phyloP scores from a whole-genome alignment of 2,329 filamentous ascomycete species.

The Colletotrichum lupini region DNA sequence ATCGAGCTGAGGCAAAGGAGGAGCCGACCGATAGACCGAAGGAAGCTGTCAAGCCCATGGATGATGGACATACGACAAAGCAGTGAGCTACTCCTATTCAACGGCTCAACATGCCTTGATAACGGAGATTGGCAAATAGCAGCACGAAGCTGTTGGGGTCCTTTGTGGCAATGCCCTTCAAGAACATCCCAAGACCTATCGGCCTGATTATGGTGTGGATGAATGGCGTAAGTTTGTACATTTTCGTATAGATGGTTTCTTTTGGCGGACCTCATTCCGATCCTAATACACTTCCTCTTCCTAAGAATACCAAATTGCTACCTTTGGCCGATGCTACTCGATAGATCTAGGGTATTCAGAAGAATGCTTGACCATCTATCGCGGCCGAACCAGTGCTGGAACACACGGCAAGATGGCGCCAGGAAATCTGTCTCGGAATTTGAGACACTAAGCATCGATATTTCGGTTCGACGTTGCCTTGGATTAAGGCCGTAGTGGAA shows the following conservation, averaged over 20 bases:
- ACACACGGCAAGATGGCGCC: not conserved
- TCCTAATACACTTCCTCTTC: not conserved
- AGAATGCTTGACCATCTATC: not conserved
- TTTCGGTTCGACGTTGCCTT: not conserved
- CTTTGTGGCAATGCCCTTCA: not conserved
- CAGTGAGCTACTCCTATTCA: not conserved
- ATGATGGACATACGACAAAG: too few relatives aligned
- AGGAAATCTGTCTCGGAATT: not conserved
- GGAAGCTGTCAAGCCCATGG: not conserved
- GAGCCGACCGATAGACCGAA: not conserved
- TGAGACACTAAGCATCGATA: not conserved
- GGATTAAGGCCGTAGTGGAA: not conserved
- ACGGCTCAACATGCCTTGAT: not conserved
- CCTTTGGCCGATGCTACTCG: not conserved
- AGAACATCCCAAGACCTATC: not conserved
- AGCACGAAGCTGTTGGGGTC: not conserved
- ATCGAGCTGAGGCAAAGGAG: not conserved
- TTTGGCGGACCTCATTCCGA: not conserved
- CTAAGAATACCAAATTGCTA: not conserved
- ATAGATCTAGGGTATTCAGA: not conserved
- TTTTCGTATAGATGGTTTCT: not conserved
- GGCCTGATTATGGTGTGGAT: not conserved
- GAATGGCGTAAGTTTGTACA: not conserved
- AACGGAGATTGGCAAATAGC: not conserved
- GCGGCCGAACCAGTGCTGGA: not conserved